These are phyloP conservation scores for Dalechampia spathulata DNA, from an alignment of 441 rosid species.

Conservation along the genomic window DNA sequence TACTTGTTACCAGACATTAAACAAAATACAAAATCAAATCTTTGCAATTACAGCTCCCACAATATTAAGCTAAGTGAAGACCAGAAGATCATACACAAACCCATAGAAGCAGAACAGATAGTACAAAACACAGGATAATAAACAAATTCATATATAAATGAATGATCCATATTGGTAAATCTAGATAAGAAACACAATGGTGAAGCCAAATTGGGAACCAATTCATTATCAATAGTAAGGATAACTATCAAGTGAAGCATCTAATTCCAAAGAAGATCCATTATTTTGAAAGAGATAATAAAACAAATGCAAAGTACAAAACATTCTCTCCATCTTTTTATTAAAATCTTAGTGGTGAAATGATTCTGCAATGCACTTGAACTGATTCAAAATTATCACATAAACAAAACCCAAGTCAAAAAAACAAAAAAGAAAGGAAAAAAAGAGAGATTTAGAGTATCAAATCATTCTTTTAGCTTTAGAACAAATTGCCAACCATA, in stretches of 20 bases:
- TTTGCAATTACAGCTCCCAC: too few relatives aligned
- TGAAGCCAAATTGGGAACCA: conserved; percentile 10
- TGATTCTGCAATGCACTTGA: neutral
- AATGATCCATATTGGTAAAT: conserved; percentile 8
- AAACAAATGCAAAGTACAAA: conserved; percentile 3
- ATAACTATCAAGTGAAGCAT: conserved; percentile 1
- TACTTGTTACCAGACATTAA: too few relatives aligned
- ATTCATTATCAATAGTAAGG: neutral
- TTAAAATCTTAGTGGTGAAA: neutral
- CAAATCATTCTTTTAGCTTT: neutral
- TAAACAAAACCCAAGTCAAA: neutral
- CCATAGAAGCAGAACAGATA: neutral
- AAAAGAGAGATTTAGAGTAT: neutral
- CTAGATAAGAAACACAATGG: conserved; percentile 3
- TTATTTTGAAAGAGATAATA: conserved; percentile 15
- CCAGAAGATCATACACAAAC: too few relatives aligned
- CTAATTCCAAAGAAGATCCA: conserved; percentile 16
- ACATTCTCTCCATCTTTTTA: neutral
- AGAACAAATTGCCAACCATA: neutral
- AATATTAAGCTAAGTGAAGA: too few relatives aligned
- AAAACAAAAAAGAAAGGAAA: too few relatives aligned
- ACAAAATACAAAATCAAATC: too few relatives aligned
- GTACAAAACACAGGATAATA: conserved; percentile 8
- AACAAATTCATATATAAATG: conserved; percentile 12
- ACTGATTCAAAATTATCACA: conserved; percentile 1